Evolutionary conservation across 1,139 yeast genomes (phyloP).

Genomic region (Debaryomycetaceae sp.): DNA sequence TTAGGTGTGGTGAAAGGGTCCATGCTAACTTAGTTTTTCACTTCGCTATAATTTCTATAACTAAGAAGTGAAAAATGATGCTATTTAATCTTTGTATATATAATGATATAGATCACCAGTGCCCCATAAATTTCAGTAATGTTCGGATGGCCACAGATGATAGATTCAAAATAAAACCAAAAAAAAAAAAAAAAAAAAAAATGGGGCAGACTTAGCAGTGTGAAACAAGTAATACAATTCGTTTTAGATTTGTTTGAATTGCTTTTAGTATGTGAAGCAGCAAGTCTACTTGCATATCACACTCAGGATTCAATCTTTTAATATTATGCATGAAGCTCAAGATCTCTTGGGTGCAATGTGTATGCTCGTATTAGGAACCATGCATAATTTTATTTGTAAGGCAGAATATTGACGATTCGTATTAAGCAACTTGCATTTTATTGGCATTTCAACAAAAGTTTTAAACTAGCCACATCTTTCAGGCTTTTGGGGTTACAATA

Average conservation of each 20-base stretch:
- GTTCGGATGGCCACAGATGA: not conserved
- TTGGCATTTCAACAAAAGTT: not conserved
- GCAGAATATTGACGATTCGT: not conserved
- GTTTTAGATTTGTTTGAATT: not conserved
- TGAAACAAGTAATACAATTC: not conserved
- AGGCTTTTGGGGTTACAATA: not conserved
- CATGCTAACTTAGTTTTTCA: not conserved
- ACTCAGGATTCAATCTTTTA: not conserved
- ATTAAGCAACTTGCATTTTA: not conserved
- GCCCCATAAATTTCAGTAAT: not conserved
- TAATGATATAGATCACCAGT: not conserved
- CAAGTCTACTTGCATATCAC: not conserved
- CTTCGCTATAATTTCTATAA: not conserved
- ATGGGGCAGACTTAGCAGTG: not conserved
- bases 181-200: too few relatives aligned
- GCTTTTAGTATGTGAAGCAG: not conserved
- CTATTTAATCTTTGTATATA: not conserved
- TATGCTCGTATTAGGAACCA: not conserved
- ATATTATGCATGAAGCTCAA: not conserved
- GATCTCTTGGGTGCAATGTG: not conserved
- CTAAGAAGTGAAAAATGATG: not conserved
- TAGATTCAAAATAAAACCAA: not conserved
- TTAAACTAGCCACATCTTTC: not conserved
- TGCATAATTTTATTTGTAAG: not conserved
- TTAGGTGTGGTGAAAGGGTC: not conserved